Percentiles rank a stretch among this genome's conserved stretches.
Evolutionary conservation across 2,329 filamentous ascomycete genomes (phyloP).

Genomic region (Macrophomina pseudophaseolina): DNA sequence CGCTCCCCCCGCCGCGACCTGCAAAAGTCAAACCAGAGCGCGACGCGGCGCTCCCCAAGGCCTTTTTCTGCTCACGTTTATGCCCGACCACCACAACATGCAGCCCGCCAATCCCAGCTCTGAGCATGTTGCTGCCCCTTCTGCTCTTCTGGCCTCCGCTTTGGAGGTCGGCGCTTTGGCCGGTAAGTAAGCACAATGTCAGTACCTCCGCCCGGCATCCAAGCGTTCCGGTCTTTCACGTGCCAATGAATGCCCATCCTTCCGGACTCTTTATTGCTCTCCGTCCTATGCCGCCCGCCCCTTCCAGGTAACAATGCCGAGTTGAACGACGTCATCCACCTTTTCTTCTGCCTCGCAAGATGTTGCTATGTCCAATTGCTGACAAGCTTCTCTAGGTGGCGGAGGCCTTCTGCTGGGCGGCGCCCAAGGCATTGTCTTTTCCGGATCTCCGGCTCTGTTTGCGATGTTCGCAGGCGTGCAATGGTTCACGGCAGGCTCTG

Average conservation of each 20-base stretch:
- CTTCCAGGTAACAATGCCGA: background rate
- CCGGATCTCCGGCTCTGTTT: conserved; percentile 71
- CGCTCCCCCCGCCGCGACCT: background rate
- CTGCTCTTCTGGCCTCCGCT: conserved; percentile 19
- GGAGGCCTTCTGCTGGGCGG: conserved; percentile 63
- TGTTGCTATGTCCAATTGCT: background rate
- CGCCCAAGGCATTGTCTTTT: conserved; percentile 60
- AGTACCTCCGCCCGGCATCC: background rate
- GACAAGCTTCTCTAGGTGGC: conserved; percentile 2
- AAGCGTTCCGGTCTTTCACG: conserved; percentile 2
- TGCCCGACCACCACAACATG: conserved; percentile 14
- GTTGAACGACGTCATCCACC: background rate
- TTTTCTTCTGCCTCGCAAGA: background rate
- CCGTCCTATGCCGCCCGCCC: background rate
- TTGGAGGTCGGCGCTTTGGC: conserved; percentile 24
- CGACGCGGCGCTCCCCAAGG: background rate
- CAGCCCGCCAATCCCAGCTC: background rate
- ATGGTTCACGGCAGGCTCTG: conserved; percentile 78
- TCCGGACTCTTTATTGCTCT: background rate
- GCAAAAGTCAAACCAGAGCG: background rate
- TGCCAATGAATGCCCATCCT: conserved; percentile 7
- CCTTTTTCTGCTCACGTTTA: background rate
- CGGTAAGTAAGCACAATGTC: conserved; percentile 27
- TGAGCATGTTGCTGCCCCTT: background rate
- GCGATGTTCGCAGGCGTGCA: conserved; percentile 75